These are phyloP conservation scores for Hymenoscyphus occultus DNA, from an alignment of 2,329 filamentous ascomycete genomes.

Conservation along the genomic window DNA sequence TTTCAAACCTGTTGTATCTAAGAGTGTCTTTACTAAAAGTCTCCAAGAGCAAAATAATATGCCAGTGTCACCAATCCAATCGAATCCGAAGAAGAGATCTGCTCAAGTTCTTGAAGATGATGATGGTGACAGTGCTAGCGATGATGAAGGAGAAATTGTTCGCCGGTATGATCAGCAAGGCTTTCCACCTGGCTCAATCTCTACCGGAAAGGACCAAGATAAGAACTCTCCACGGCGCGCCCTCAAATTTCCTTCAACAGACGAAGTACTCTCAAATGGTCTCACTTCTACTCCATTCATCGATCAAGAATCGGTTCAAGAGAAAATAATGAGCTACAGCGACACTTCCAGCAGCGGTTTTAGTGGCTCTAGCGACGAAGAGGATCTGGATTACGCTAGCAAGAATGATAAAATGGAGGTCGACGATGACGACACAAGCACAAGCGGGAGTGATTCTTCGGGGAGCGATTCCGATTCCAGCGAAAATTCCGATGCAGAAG, in stretches of 20 bases:
- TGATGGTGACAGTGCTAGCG: conserved; percentile 8
- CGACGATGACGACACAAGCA: conserved; percentile 6
- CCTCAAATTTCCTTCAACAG: conserved; percentile 18
- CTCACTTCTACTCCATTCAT: conserved; percentile 31
- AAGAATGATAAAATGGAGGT: neutral
- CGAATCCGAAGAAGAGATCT: conserved; percentile 19
- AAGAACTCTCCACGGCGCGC: conserved; percentile 20
- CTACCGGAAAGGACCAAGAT: conserved; percentile 31
- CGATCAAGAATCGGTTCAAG: conserved; percentile 30
- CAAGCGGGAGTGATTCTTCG: conserved; percentile 12
- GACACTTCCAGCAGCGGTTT: conserved; percentile 15
- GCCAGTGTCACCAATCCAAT: conserved; percentile 11
- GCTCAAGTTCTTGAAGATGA: conserved; percentile 18
- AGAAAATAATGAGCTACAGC: conserved; percentile 20
- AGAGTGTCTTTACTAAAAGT: conserved; percentile 26
- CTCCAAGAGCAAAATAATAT: conserved; percentile 14
- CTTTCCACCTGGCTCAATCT: conserved; percentile 34
- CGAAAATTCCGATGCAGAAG: conserved; percentile 25
- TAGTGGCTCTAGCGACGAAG: conserved; percentile 14
- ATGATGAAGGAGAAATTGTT: conserved; percentile 31
- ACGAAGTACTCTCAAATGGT: conserved; percentile 19
- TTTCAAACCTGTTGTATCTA: conserved; percentile 30
- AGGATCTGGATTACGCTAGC: neutral
- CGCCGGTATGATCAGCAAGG: conserved; percentile 35
- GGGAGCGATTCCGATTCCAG: conserved; percentile 22